These are phyloP conservation scores for Berkeleyomyces rouxiae DNA, from an alignment of 2,329 filamentous ascomycete genomes.

Conservation along the genomic window DNA sequence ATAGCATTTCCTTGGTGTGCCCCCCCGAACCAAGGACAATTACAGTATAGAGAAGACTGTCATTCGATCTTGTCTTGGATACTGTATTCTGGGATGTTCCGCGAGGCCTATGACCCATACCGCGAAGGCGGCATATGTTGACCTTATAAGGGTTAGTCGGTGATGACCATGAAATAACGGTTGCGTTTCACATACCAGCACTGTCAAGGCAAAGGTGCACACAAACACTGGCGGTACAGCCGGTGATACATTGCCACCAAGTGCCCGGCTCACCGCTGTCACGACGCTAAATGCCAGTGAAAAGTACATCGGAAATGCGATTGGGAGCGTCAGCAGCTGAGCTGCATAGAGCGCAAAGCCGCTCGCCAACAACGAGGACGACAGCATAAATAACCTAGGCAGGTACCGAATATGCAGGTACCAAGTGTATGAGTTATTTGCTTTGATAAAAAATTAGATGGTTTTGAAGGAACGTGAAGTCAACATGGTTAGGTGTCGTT, in stretches of 20 bases:
- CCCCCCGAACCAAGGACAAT: conserved; percentile 75
- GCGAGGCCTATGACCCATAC: neutral
- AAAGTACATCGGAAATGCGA: conserved; percentile 7
- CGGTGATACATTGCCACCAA: neutral
- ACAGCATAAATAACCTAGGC: neutral
- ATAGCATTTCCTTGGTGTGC: conserved; percentile 88
- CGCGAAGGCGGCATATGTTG: conserved; percentile 2
- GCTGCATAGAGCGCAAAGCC: conserved; percentile 6
- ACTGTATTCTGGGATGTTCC: neutral
- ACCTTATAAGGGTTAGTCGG: neutral
- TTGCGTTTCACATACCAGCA: conserved; percentile 1
- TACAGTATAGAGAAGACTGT: conserved; percentile 8
- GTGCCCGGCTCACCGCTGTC: neutral
- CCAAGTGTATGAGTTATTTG: neutral
- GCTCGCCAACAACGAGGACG: neutral
- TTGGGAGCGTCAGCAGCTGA: conserved; percentile 3
- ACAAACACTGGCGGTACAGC: neutral
- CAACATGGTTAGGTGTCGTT: no score
- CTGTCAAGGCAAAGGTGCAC: neutral
- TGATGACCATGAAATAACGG: neutral
- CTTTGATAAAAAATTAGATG: neutral
- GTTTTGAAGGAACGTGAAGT: no score
- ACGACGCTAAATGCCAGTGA: neutral
- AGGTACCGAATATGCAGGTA: no score
- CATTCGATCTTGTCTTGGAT: neutral